Evolutionary conservation across 2,329 filamentous ascomycete genomes (phyloP), one percentile per base, ranked within the genome.

Genomic region (Coniella lustricola): DNA sequence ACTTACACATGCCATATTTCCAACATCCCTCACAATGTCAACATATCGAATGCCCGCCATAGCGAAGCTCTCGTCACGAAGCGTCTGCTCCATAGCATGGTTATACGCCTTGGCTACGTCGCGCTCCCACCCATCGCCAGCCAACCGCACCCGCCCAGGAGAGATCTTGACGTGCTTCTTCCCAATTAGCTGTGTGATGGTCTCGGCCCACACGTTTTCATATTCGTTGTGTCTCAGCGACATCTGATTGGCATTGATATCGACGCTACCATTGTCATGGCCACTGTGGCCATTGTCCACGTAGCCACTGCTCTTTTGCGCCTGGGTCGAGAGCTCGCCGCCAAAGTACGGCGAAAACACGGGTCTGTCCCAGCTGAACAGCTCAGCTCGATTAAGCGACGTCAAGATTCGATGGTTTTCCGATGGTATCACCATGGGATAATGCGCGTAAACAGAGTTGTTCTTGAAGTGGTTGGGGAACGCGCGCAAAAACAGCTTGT

Each of bases 401-500:
- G 76, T 80, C 55, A 90, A 73, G 54, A 90, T 90, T 54, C 76
- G 79, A 49, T 75, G 67, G 64, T 88, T 93, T 61, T 90, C 87
- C 0, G 71, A 69, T 0, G 88, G 87, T 2, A 85, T 81, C 3
- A 70, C 67, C 76, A 81, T 80, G n/a, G 82, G 86, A 60, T 84
- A 90, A 61, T 90, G 86, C 0, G 85, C 87, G 55, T 91, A 94
- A 47, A 90, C 81, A 0, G 85, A 90, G 68, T 93, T 83, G 17
- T 74, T 67, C 61, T 79, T 80, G 74, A 90, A 91, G 67, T 89
- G 84, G 55, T 85, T 76, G 1, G 88, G 89, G 72, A 94, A 89
- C 0, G 87, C 85, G 4, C 84, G 78, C 32, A 87, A 71, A 62
- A 90, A 84, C 32, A 94, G 75, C 70, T 93, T 94, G 72, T 90